phyloP scores from a whole-genome alignment of 306 rosid genomes.

The Calophaca sinica region DNA sequence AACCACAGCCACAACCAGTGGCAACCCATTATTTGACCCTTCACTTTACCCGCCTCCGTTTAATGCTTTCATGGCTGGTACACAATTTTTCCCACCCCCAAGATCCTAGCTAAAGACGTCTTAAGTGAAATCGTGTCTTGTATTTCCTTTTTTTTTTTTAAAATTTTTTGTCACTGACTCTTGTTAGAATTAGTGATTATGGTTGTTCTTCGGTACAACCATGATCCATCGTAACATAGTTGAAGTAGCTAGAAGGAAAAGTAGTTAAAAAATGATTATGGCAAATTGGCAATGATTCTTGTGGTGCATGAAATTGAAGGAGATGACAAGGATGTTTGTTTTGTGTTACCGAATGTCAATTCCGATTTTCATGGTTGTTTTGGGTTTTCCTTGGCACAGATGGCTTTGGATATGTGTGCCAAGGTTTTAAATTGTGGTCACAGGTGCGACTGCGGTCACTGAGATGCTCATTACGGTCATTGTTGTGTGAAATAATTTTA shows the following conservation, averaged over 20 bases:
- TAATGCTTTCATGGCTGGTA: slow-evolving; percentile 89
- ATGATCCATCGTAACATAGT: slow-evolving; percentile 47
- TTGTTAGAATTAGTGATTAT: slow-evolving; percentile 39
- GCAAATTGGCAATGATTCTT: slow-evolving; percentile 27
- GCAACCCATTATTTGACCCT: slow-evolving; percentile 63
- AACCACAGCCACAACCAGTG: slow-evolving; percentile 29
- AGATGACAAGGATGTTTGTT: slow-evolving; percentile 35
- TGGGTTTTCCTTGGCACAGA: slow-evolving; percentile 39
- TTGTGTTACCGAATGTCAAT: slow-evolving; percentile 53
- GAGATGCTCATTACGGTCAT: no score
- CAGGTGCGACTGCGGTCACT: no score
- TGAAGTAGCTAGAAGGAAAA: slow-evolving; percentile 48
- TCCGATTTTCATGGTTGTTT: slow-evolving; percentile 48
- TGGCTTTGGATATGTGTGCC: slow-evolving; percentile 38
- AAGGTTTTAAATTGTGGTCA: no score
- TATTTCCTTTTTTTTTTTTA: background rate
- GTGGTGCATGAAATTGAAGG: slow-evolving; percentile 46
- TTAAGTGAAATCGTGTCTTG: slow-evolving; percentile 3
- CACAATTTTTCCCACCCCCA: slow-evolving; percentile 93
- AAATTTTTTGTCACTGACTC: slow-evolving; percentile 18
- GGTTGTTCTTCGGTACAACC: slow-evolving; percentile 29
- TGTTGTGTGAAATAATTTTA: no score
- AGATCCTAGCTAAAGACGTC: slow-evolving; percentile 60
- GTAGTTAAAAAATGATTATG: background rate
- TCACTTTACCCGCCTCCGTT: slow-evolving; percentile 79